Base-by-base conservation (phyloP, 2,329 filamentous ascomycete species). In the Falciphora oryzae region DNA sequence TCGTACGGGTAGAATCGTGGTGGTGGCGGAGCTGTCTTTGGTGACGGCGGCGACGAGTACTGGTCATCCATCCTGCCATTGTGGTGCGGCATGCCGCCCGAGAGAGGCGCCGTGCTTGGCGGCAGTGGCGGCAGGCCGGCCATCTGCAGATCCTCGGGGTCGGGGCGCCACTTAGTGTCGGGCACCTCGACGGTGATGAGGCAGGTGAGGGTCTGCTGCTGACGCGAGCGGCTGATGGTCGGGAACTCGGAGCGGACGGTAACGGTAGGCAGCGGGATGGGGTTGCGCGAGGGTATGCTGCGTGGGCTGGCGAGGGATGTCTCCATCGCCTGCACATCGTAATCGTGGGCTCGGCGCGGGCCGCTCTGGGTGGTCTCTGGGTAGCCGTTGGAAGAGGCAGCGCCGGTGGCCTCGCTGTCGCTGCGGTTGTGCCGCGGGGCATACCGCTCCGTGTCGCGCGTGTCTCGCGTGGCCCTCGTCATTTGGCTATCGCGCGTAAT, bases 211-310 rank as follows among this genome's bases (percentile, higher is more conserved):
- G 92, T 95, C 75, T 99, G 95, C 75, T 97, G 95, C 73, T 97
- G 92, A 62, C 93, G 89, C 27, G 93, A 97, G 68, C 92, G 86
- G 75, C 84, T 97, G 71, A 99, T 85, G 1, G 95, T 98, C 0
- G 95, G 95, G 73, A 97, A 99, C 76, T 99, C 95, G 73, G 94
- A 98, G 66, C 94, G 91, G 61, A 99, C 90, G 0, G 92, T 96
- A n/a, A 99, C 93, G 0, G 87, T 90, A 0, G 95, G 95, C 7
- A 93, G 81, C 1, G 95, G 93, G 65, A 98, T 97, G 0, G 93
- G 92, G 70, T 96, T 97, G 71, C 89, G 91, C 13, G 87, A 83
- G 44, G 44, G 18, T 27, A 89, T 83, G 7, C 83, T 78, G 53
- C 90, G 88, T 7, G 92, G 90, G 75, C 88, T 93, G 68, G 86